Conservation (phyloP, 345 rosid species). For the Salix koriyanagi region DNA sequence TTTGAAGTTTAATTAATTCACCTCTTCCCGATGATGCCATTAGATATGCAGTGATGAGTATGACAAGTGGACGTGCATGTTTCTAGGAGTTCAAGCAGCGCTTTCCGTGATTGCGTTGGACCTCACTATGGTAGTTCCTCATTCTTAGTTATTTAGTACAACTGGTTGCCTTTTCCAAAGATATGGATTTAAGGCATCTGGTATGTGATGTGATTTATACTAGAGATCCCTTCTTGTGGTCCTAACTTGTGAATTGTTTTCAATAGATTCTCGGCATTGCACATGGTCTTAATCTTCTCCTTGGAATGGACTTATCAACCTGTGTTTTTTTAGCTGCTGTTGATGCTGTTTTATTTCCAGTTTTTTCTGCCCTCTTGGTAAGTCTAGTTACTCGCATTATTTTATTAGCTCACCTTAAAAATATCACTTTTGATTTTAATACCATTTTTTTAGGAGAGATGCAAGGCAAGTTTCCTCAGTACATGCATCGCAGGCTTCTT, state of each 20-base stretch:
- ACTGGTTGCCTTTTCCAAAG: constrained; percentile 4
- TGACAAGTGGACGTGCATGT: constrained; percentile 61
- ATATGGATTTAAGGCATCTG: neutral
- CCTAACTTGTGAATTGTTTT: constrained; percentile 22
- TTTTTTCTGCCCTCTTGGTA: constrained; percentile 74
- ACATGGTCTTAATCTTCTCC: constrained; percentile 81
- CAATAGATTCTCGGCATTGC: constrained; percentile 87
- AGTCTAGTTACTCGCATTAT: constrained; percentile 16
- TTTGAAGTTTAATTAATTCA: constrained; percentile 7
- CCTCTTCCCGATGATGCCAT: constrained; percentile 14
- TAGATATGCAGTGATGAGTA: constrained; percentile 92
- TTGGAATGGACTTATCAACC: constrained; percentile 77
- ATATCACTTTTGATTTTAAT: constrained; percentile 11
- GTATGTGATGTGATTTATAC: neutral
- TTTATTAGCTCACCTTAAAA: neutral
- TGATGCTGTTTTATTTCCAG: constrained; percentile 78
- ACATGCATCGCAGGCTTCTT: constrained; percentile 53
- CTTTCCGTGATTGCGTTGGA: constrained; percentile 72
- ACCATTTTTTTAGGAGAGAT: constrained; percentile 56
- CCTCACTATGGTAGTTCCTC: constrained; percentile 64
- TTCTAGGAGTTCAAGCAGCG: constrained; percentile 83
- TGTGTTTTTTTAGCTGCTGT: constrained; percentile 78
- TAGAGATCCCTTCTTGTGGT: neutral
- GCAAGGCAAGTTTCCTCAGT: constrained; percentile 52
- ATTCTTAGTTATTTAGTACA: neutral